Evolutionary conservation across 345 rosid genomes (phyloP).

Genomic region (Nasturtium officinale): DNA sequence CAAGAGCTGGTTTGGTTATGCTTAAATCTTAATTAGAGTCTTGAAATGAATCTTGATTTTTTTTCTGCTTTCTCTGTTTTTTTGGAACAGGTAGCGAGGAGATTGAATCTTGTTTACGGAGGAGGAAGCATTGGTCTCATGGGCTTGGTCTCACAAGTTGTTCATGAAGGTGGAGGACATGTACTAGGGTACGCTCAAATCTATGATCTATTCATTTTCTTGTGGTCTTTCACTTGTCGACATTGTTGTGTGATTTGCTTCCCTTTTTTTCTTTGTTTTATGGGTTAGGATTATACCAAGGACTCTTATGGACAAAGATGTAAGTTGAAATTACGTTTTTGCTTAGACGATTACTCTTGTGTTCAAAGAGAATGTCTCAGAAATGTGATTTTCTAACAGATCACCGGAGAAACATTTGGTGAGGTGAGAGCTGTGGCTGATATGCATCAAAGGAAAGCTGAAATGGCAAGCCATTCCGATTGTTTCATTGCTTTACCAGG

Average conservation of each 20-base stretch:
- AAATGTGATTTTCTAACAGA: conserved; percentile 43
- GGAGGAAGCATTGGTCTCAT: conserved; percentile 95
- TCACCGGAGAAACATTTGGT: conserved; percentile 83
- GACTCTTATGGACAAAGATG: conserved; percentile 92
- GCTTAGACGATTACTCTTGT: background rate
- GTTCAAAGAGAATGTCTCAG: conserved; percentile 12
- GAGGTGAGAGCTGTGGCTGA: conserved; percentile 86
- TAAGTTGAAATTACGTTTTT: conserved; percentile 22
- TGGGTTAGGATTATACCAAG: conserved; percentile 74
- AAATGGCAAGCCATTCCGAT: conserved; percentile 94
- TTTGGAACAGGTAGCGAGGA: conserved; percentile 57
- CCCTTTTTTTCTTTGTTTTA: conserved; percentile 9
- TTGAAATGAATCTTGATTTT: conserved; percentile 15
- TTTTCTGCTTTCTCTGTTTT: background rate
- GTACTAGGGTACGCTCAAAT: conserved; percentile 69
- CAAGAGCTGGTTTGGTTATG: conserved; percentile 62
- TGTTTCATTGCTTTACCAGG: conserved; percentile 98
- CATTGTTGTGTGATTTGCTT: conserved; percentile 26
- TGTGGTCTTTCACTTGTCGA: background rate
- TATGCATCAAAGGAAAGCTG: conserved; percentile 98
- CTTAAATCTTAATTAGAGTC: conserved; percentile 1
- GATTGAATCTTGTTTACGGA: conserved; percentile 87
- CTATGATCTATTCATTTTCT: conserved; percentile 6
- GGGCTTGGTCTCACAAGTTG: conserved; percentile 91
- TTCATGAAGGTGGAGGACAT: conserved; percentile 76